Evolutionary conservation across 1,284 basidiomycete species (phyloP).

Genomic region (Sanghuangporus weigelae): DNA sequence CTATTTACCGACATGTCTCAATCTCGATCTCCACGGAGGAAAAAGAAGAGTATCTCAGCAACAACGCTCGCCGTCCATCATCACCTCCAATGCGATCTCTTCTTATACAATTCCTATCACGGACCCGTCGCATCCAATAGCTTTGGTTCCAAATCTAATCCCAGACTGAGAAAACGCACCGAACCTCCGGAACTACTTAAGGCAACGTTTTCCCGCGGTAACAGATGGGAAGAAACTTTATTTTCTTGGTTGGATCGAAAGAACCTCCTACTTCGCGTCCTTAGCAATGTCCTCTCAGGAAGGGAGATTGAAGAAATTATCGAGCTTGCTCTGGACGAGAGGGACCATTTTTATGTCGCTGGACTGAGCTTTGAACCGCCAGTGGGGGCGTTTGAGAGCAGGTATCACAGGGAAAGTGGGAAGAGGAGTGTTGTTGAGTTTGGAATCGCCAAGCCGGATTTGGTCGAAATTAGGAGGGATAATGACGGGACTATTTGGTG

Average conservation of each 20-base stretch:
- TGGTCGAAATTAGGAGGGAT: conserved; percentile 37
- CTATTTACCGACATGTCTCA: neutral
- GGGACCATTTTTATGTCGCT: conserved; percentile 45
- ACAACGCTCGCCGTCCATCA: conserved; percentile 42
- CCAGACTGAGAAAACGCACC: neutral
- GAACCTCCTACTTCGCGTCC: conserved; percentile 36
- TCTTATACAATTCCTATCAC: conserved; percentile 40
- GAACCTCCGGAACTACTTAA: conserved; percentile 29
- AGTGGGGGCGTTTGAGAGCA: conserved; percentile 26
- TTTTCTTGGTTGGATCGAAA: conserved; percentile 40
- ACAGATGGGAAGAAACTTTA: conserved; percentile 46
- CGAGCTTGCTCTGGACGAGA: conserved; percentile 30
- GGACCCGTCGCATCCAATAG: conserved; percentile 8
- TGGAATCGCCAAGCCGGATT: conserved; percentile 42
- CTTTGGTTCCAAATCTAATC: neutral
- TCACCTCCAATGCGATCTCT: conserved; percentile 42
- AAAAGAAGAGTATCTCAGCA: conserved; percentile 26
- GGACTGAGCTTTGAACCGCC: conserved; percentile 40
- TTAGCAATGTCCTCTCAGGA: conserved; percentile 28
- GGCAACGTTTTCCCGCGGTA: conserved; percentile 39
- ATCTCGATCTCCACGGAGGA: neutral
- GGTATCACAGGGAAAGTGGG: conserved; percentile 29
- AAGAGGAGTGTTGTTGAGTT: conserved; percentile 34
- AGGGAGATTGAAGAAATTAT: conserved; percentile 35
- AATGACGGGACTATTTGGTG: conserved; percentile 34